Percentiles rank a stretch among this genome's conserved stretches.
These are phyloP conservation scores for Didymella sp. DNA, from an alignment of 2,329 filamentous ascomycete species.

Conservation along the genomic window DNA sequence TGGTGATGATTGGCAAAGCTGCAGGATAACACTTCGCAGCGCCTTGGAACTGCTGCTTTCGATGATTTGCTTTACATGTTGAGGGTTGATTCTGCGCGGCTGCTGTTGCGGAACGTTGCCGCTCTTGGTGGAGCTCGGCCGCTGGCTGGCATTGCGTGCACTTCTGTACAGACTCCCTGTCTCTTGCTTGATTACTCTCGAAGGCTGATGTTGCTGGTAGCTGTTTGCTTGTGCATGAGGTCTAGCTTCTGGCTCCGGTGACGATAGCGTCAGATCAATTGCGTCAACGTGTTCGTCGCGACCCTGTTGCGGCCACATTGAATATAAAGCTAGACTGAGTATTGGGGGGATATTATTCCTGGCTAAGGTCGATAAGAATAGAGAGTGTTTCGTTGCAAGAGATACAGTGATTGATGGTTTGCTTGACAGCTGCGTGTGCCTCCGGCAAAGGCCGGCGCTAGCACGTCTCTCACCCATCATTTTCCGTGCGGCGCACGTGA, in stretches of 20 bases:
- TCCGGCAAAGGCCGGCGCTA: neutral
- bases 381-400: neutral
- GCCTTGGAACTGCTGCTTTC: slow-evolving; percentile 27
- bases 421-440: neutral
- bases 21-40: slow-evolving; percentile 32
- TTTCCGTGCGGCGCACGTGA: slow-evolving; percentile 6
- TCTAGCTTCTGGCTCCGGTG: slow-evolving; percentile 29
- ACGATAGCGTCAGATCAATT: slow-evolving; percentile 37
- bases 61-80: slow-evolving; percentile 41
- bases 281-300: slow-evolving; percentile 20
- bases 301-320: slow-evolving; percentile 8
- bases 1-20: slow-evolving; percentile 43
- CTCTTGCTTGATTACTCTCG: slow-evolving; percentile 19
- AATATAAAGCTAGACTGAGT: neutral
- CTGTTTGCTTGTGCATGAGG: slow-evolving; percentile 6
- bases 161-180: neutral
- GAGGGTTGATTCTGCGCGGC: slow-evolving; percentile 28
- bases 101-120: slow-evolving; percentile 6
- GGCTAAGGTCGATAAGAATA: neutral
- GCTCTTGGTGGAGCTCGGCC: slow-evolving; percentile 5
- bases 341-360: neutral
- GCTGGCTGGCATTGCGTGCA: slow-evolving; percentile 8
- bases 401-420: neutral
- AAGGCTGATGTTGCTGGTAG: slow-evolving; percentile 20
- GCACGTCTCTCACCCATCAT: slow-evolving; percentile 3